These are phyloP conservation scores for Colletotrichum cuscutae DNA, from an alignment of 2,329 filamentous ascomycete species.

Conservation along the genomic window DNA sequence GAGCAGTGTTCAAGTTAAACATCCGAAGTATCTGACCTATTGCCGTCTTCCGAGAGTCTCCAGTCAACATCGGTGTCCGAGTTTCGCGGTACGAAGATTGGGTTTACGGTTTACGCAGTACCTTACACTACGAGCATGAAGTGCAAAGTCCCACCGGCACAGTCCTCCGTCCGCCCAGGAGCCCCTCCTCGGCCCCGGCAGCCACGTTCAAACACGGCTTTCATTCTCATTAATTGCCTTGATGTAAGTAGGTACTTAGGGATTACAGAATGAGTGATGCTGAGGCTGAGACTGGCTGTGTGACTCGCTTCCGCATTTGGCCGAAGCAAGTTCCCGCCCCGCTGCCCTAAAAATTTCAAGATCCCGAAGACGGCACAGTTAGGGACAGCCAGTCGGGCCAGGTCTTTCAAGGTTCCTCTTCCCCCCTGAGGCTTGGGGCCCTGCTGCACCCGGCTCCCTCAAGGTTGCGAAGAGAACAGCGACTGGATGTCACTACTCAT, in stretches of 20 bases:
- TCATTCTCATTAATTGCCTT: too few species aligned
- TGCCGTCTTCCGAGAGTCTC: not conserved
- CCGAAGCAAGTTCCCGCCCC: slow-evolving; percentile 23
- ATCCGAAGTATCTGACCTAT: not conserved
- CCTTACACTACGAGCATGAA: not conserved
- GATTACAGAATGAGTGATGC: not conserved
- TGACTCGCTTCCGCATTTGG: slow-evolving; percentile 34
- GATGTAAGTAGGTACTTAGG: too few species aligned
- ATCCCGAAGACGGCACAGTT: slow-evolving; percentile 18
- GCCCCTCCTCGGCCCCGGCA: not conserved
- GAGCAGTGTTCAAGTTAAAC: not conserved
- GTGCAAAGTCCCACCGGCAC: not conserved
- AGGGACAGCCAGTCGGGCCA: not conserved
- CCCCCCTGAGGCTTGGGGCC: not conserved
- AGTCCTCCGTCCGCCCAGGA: not conserved
- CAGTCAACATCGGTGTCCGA: not conserved
- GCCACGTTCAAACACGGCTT: not conserved
- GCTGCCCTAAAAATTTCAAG: slow-evolving; percentile 20
- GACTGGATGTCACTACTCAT: not conserved
- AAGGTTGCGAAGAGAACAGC: not conserved
- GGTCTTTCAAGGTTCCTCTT: not conserved
- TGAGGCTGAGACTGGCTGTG: slow-evolving; percentile 12
- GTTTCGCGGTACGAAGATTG: not conserved
- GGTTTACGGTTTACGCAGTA: too few species aligned
- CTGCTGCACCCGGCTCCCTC: not conserved